Conservation (phyloP, 257 asterid genomes). For the Solanum sejunctum region DNA sequence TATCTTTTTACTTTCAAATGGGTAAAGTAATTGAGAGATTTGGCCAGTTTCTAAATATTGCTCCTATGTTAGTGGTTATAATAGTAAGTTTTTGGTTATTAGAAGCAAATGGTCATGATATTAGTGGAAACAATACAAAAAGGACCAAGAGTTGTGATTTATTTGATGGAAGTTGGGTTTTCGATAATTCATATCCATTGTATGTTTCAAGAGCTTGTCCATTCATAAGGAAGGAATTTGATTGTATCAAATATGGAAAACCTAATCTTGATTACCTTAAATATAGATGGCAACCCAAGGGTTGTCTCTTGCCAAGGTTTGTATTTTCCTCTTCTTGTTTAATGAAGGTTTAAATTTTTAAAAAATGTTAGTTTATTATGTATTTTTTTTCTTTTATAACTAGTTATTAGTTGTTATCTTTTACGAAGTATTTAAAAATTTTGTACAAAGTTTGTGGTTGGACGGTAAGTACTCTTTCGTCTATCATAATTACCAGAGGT, state of each 20-base stretch:
- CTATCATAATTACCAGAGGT: too few relatives aligned
- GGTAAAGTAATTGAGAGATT: background rate
- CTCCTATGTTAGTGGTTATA: background rate
- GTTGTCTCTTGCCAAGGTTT: slow-evolving; percentile 44
- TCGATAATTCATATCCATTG: slow-evolving; percentile 53
- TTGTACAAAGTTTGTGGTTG: background rate
- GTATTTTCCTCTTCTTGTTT: background rate
- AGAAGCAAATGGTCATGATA: background rate
- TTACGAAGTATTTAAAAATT: background rate
- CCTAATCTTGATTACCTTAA: slow-evolving; percentile 38
- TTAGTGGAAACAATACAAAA: background rate
- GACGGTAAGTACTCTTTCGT: too few relatives aligned
- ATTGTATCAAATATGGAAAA: slow-evolving; percentile 48
- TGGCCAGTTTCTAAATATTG: background rate
- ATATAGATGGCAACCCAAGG: slow-evolving; percentile 56
- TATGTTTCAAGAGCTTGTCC: slow-evolving; percentile 39
- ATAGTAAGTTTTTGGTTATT: background rate
- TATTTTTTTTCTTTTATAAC: background rate
- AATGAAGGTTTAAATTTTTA: background rate
- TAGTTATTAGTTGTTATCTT: background rate
- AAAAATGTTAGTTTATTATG: too few relatives aligned
- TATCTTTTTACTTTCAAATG: background rate
- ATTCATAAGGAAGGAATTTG: slow-evolving; percentile 42
- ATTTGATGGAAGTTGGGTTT: slow-evolving; percentile 52
- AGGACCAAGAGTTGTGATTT: slow-evolving; percentile 24